Conservation (phyloP, 352 stramenopile species). For the Phytophthora macrochlamydospora region DNA sequence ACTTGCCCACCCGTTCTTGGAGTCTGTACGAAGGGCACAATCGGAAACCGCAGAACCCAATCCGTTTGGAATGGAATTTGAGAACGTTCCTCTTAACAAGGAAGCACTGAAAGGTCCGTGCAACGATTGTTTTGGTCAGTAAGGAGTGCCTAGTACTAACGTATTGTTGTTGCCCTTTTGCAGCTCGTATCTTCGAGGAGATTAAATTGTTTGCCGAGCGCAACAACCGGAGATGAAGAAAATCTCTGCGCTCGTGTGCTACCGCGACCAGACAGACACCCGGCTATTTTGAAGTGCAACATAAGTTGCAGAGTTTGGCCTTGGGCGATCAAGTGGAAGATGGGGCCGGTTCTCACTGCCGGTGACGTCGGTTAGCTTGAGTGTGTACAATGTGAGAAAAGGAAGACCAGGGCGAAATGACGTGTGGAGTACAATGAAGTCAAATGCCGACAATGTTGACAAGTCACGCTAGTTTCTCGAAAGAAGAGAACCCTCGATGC, state of each 20-base stretch:
- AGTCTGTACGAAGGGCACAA: conserved; percentile 73
- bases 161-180: conserved; percentile 6
- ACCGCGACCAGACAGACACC: conserved; percentile 21
- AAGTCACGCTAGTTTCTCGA: conserved; percentile 20
- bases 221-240: conserved; percentile 74
- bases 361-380: conserved; percentile 37
- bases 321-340: conserved; percentile 16
- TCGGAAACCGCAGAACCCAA: conserved; percentile 77
- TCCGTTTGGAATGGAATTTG: conserved; percentile 90
- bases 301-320: conserved; percentile 16
- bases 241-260: conserved; percentile 28
- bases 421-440: conserved; percentile 48
- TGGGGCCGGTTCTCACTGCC: conserved; percentile 22
- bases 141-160: conserved; percentile 1
- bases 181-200: conserved; percentile 88
- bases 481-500: conserved; percentile 38
- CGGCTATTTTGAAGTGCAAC: conserved; percentile 10
- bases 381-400: conserved; percentile 49
- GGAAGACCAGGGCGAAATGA: conserved; percentile 41
- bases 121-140: conserved; percentile 1
- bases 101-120: conserved; percentile 81
- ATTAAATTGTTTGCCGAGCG: conserved; percentile 82
- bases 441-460: conserved; percentile 29
- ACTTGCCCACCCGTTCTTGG: conserved; percentile 82
- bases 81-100: conserved; percentile 87